Conservation (phyloP, 2,329 filamentous ascomycete species). For the Clarireedia paspali region DNA sequence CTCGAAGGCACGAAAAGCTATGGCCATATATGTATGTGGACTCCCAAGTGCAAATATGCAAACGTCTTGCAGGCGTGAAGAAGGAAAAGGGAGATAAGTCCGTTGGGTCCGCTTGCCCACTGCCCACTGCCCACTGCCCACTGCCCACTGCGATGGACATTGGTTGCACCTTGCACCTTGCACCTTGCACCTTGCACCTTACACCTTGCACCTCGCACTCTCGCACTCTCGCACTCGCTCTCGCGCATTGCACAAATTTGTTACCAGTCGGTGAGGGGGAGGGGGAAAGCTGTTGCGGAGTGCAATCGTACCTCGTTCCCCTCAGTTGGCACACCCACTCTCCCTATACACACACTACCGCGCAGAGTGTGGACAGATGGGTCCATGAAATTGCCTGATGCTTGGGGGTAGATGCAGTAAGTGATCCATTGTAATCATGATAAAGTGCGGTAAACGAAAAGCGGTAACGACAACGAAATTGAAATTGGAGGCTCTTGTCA, state of each 20-base stretch:
- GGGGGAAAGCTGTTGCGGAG: neutral
- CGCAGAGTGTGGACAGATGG: no score
- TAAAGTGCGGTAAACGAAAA: neutral
- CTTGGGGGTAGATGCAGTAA: neutral
- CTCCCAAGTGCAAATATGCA: neutral
- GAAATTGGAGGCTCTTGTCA: constrained; percentile 3
- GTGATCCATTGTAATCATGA: neutral
- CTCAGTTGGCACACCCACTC: no score
- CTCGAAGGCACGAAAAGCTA: neutral
- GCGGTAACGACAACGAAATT: neutral
- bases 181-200: no score
- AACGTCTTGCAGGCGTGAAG: neutral
- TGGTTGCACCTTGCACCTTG: no score
- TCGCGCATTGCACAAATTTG: no score
- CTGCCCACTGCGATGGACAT: no score
- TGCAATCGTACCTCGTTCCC: neutral
- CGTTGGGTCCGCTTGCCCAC: neutral
- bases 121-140: no score
- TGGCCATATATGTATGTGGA: neutral
- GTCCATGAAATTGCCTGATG: no score
- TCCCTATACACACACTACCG: no score
- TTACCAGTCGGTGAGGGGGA: neutral
- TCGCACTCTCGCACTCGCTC: no score
- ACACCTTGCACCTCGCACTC: no score
- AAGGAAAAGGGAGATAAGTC: neutral